A percentile compares a stretch with the other conserved stretches of the same genome.
These are phyloP conservation scores for Chlorella sp. DNA, from an alignment of 139 green algal genomes.

Conservation along the genomic window DNA sequence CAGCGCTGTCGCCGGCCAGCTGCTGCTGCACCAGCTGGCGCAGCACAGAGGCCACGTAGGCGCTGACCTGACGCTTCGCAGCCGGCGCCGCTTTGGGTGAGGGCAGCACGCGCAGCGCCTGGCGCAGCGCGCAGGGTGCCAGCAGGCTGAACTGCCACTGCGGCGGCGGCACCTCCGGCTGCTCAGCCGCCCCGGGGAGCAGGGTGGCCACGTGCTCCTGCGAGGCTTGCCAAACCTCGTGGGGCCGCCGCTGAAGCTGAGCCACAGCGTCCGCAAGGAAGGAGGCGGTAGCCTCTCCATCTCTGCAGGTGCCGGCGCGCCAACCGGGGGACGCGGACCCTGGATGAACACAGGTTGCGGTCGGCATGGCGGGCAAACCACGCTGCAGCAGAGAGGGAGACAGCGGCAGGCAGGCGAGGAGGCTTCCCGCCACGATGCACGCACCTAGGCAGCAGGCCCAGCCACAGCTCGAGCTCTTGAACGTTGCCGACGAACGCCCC, in stretches of 20 bases:
- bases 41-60: slow-evolving; percentile 31
- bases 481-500: slow-evolving; percentile 26
- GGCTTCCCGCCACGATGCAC: background rate
- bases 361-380: too few species aligned
- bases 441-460: slow-evolving; percentile 33
- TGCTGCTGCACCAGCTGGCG: slow-evolving; percentile 17
- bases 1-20: background rate
- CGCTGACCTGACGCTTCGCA: slow-evolving; percentile 20
- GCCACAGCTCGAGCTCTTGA: slow-evolving; percentile 47
- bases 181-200: background rate
- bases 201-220: background rate
- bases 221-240: slow-evolving; percentile 28
- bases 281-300: slow-evolving; percentile 6
- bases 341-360: too few species aligned
- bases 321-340: too few species aligned
- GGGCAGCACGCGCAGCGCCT: slow-evolving; percentile 37
- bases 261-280: slow-evolving; percentile 50
- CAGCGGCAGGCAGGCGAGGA: too few species aligned
- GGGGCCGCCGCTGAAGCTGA: slow-evolving; percentile 32
- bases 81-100: slow-evolving; percentile 36
- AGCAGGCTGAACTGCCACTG: slow-evolving; percentile 40
- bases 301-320: too few species aligned
- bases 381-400: too few species aligned
- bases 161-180: background rate
- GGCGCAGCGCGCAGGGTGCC: slow-evolving; percentile 35